phyloP scores from a whole-genome alignment of 2,329 filamentous ascomycete genomes.

The Botrytis byssoidea region DNA sequence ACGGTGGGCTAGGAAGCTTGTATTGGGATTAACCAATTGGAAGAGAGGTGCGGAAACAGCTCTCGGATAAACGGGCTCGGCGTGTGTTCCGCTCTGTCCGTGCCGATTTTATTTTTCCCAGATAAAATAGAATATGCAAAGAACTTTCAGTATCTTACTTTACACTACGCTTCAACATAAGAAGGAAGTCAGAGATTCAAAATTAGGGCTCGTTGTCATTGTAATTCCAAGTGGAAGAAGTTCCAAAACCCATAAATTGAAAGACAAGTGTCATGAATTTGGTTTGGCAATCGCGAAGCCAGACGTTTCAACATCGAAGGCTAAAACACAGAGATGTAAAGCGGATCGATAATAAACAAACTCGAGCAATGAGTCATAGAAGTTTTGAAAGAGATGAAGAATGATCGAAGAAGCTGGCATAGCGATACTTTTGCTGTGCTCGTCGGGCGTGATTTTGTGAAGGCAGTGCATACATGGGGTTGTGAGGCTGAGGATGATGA shows the following conservation, averaged over 20 bases:
- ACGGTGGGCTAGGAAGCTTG: not conserved
- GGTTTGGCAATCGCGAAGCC: not conserved
- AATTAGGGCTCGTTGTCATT: not conserved
- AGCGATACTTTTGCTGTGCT: not conserved
- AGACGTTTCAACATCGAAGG: not conserved
- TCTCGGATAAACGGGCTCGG: constrained; percentile 6
- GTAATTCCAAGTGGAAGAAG: not conserved
- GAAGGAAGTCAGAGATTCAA: not conserved
- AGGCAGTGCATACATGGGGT: constrained; percentile 1
- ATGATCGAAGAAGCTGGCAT: not conserved
- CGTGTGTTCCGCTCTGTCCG: not conserved
- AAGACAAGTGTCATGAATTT: not conserved
- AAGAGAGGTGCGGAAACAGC: not conserved
- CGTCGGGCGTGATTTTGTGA: not conserved
- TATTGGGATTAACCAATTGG: not conserved
- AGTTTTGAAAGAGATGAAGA: too few species aligned
- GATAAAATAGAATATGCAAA: not conserved
- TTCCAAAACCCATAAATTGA: not conserved
- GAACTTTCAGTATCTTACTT: not conserved
- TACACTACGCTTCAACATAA: not conserved
- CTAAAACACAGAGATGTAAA: not conserved
- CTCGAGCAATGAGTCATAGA: not conserved
- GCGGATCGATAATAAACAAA: not conserved
- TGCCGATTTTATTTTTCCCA: not conserved
- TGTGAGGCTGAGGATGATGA: not conserved